Conservation (phyloP, 441 rosid genomes). For the Cnidoscolus chayamansa region DNA sequence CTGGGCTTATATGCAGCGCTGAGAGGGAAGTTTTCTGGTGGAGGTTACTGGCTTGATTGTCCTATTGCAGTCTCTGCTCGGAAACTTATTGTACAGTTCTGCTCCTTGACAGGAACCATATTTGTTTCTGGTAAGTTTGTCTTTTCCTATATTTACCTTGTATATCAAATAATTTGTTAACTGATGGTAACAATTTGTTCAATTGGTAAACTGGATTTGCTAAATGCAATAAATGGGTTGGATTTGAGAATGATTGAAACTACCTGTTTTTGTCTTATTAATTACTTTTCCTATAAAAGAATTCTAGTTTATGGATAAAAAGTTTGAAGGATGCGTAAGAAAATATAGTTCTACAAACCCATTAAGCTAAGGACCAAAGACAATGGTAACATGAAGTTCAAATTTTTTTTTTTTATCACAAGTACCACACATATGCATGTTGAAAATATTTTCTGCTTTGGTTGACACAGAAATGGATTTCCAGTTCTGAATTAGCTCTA, state of each 20-base stretch:
- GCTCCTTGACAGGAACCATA: slow-evolving; percentile 78
- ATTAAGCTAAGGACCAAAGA: neutral
- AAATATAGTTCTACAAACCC: neutral
- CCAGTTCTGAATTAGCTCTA: neutral
- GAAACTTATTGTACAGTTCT: slow-evolving; percentile 87
- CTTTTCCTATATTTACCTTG: neutral
- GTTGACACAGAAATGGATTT: neutral
- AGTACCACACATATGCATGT: neutral
- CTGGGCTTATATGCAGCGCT: slow-evolving; percentile 68
- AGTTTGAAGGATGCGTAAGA: neutral
- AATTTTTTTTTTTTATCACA: neutral
- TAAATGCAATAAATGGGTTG: neutral
- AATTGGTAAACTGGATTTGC: slow-evolving; percentile 3
- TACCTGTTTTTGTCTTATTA: neutral
- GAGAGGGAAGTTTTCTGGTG: slow-evolving; percentile 68
- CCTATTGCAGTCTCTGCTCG: slow-evolving; percentile 94
- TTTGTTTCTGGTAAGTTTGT: slow-evolving; percentile 66
- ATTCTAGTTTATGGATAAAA: neutral
- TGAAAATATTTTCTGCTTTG: neutral
- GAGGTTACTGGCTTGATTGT: slow-evolving; percentile 86
- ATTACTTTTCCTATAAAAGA: neutral
- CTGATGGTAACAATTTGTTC: neutral
- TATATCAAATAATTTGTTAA: neutral
- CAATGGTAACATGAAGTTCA: neutral
- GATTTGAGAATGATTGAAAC: slow-evolving; percentile 2